Evolutionary conservation across 2,329 filamentous ascomycete species (phyloP).

Genomic region (Colletotrichum neosansevieriae): DNA sequence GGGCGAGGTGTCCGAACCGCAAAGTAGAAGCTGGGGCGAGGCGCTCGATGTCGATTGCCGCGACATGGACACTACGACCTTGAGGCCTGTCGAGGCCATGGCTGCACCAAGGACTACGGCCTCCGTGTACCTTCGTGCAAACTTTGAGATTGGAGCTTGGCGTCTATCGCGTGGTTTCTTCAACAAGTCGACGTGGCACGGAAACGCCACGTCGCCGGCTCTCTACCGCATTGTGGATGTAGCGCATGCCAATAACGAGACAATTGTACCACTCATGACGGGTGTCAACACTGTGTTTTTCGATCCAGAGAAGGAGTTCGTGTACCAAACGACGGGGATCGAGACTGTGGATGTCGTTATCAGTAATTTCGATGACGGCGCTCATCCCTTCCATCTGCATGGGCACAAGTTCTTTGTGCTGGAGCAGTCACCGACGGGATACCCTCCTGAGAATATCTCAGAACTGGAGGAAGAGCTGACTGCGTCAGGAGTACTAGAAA

Average conservation of each 20-base stretch:
- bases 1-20: slow-evolving; percentile 42
- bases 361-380: slow-evolving; percentile 51
- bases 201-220: slow-evolving; percentile 51
- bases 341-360: slow-evolving; percentile 46
- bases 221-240: slow-evolving; percentile 52
- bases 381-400: slow-evolving; percentile 66
- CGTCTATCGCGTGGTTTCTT: slow-evolving; percentile 66
- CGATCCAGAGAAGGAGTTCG: slow-evolving; percentile 41
- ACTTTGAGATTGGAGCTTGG: slow-evolving; percentile 68
- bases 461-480: slow-evolving; percentile 45
- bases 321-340: slow-evolving; percentile 24
- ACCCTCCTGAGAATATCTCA: slow-evolving; percentile 46
- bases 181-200: slow-evolving; percentile 63
- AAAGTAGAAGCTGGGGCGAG: slow-evolving; percentile 63
- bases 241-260: slow-evolving; percentile 3
- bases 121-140: slow-evolving; percentile 61
- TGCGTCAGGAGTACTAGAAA: slow-evolving; percentile 41
- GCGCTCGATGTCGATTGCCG: slow-evolving; percentile 61
- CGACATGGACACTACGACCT: slow-evolving; percentile 63
- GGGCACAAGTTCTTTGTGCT: slow-evolving; percentile 68
- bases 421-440: slow-evolving; percentile 48
- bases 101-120: slow-evolving; percentile 54
- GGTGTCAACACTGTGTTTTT: slow-evolving; percentile 49
- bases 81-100: slow-evolving; percentile 54
- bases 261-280: slow-evolving; percentile 28